Evolutionary conservation across 2,329 filamentous ascomycete genomes (phyloP).

Genomic region (Arthrobotrys conoides): DNA sequence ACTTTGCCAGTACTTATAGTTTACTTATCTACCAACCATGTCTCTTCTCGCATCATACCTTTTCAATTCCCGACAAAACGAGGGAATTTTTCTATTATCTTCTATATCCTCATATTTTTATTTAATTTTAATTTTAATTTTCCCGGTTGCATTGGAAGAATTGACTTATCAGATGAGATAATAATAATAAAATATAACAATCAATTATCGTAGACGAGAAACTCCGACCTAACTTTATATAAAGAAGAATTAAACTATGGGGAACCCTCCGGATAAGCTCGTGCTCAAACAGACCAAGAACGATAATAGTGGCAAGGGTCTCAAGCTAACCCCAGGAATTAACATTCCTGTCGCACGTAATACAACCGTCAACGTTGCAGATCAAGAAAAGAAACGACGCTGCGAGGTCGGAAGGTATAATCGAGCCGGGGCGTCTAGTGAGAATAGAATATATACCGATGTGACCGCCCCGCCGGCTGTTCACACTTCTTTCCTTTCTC

Average conservation of each 20-base stretch:
- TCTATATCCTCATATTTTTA: too few relatives aligned
- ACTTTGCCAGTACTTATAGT: too few relatives aligned
- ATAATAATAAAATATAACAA: too few relatives aligned
- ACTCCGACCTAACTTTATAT: too few relatives aligned
- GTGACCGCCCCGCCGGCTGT: conserved; percentile 38
- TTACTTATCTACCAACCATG: conserved; percentile 44
- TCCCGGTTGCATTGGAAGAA: too few relatives aligned
- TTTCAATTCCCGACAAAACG: conserved; percentile 12
- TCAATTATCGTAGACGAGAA: conserved; percentile 26
- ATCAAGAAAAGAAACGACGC: conserved; percentile 7
- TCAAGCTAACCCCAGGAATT: conserved; percentile 32
- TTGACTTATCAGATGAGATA: conserved; percentile 14
- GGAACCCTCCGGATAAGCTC: conserved; percentile 55
- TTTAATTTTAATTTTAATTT: too few relatives aligned
- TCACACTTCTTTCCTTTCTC: conserved; percentile 42
- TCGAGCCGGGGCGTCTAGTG: conserved; percentile 23
- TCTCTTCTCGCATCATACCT: conserved; percentile 18
- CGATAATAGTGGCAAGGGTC: conserved; percentile 35
- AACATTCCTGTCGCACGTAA: conserved; percentile 17
- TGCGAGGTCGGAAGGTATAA: conserved; percentile 32
- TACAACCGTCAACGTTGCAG: background rate
- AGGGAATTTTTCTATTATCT: conserved; percentile 29
- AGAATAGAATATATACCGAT: conserved; percentile 52
- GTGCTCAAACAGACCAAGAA: too few relatives aligned
- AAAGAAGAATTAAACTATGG: too few relatives aligned